A percentile compares a stretch with the other conserved stretches of the same genome.
These are phyloP conservation scores for Trypanosoma boissoni DNA, from an alignment of 208 protist genomes.

Conservation along the genomic window DNA sequence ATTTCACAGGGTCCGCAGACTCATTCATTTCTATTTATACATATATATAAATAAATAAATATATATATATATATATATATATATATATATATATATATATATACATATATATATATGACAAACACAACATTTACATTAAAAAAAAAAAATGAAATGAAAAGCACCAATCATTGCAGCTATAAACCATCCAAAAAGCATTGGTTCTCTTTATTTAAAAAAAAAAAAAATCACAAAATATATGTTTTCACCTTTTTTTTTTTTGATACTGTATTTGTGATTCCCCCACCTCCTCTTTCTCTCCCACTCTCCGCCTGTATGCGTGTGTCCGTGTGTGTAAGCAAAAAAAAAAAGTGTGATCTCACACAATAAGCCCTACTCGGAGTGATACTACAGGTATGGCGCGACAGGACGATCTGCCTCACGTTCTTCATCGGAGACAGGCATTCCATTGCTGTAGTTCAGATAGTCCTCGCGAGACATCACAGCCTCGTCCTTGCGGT, in stretches of 20 bases:
- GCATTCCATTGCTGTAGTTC: slow-evolving; percentile 86
- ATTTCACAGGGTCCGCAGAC: neutral
- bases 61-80: neutral
- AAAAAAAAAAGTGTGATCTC: neutral
- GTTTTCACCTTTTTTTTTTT: neutral
- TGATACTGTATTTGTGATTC: neutral
- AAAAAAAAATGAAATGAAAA: slow-evolving; percentile 11
- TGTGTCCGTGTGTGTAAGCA: too few species aligned
- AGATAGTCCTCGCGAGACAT: slow-evolving; percentile 74
- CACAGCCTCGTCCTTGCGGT: slow-evolving; percentile 66
- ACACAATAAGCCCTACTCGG: neutral
- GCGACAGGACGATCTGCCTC: slow-evolving; percentile 73
- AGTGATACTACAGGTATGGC: slow-evolving; percentile 55
- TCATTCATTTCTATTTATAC: neutral
- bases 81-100: slow-evolving; percentile 18
- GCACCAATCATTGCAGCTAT: too few species aligned
- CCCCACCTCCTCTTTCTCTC: neutral
- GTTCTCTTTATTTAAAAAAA: too few species aligned
- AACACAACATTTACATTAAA: slow-evolving; percentile 2
- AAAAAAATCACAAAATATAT: too few species aligned
- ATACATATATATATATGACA: too few species aligned
- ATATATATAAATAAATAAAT: too few species aligned
- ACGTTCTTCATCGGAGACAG: slow-evolving; percentile 73
- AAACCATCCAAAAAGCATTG: too few species aligned
- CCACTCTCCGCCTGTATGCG: slow-evolving; percentile 1